Base-by-base conservation (phyloP, 257 asterid genomes). In the Solanum clarkiae region DNA sequence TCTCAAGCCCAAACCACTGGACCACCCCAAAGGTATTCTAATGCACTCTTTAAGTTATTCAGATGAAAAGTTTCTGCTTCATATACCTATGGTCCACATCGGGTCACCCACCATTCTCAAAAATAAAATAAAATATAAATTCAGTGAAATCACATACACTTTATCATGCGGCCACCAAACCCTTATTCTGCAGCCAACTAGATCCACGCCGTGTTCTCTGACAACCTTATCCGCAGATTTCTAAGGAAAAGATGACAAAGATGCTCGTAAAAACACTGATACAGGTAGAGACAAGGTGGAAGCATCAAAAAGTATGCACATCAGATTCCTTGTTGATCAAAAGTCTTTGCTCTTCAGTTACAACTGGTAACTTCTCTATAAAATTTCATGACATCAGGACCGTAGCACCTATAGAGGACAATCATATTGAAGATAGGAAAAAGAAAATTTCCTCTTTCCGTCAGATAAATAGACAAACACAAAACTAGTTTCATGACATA, bases 121-220 rank as follows among this genome's bases (percentile, higher is more conserved):
- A 36, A 36, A 36, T 36, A 36, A 36, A 36, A 36, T 36, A 36
- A 36, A 36, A 36, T 36, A 3, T 40, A 65, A 26, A 65, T 40
- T 42, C n/a, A 81, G 12, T 24, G 82, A 49, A 42, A 86, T 80
- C 81, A 81, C 92, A 86, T 85, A 88, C 90, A 10, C 42, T 60
- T 82, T 17, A 68, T 89, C 90, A 69, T 84, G 26, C 13, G 89
- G 89, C 90, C 92, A 89, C 90, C 85, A 89, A 56, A 89, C 85
- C 81, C 85, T 82, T 60, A 89, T 66, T 42, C 79, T 82, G 84
- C 83, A 36, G 55, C 90, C 87, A 60, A 89, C 63, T 63, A 89
- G 29, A 80, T 86, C 65, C 45, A 53, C 80, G 7, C 68, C 83
- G 7, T 72, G 32, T 53, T 86, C 22, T 80, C 47, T 77, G 72